Percentiles rank a stretch among this genome's conserved stretches.
These are phyloP conservation scores for Aristolochia fimbriata DNA, from an alignment of 164 flowering plant species.

Conservation along the genomic window DNA sequence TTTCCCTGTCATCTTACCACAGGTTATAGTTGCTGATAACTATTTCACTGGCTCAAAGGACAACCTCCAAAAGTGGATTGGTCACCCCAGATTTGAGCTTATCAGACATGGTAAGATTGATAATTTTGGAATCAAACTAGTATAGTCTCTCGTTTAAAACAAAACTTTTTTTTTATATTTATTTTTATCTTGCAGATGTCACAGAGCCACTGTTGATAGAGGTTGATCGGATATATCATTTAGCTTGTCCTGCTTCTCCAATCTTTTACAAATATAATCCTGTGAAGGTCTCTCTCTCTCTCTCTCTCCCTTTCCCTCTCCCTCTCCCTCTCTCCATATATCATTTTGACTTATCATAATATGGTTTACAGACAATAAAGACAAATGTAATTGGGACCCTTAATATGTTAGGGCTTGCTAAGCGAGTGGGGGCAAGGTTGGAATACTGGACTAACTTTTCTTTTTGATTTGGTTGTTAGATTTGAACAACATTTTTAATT, in stretches of 20 bases:
- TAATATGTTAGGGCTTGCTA: slow-evolving; percentile 98
- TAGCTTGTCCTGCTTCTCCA: slow-evolving; percentile 98
- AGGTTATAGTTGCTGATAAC: slow-evolving; percentile 63
- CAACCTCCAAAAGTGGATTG: slow-evolving; percentile 63
- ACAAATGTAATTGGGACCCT: slow-evolving; percentile 97
- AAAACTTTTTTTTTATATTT: not conserved
- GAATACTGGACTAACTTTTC: slow-evolving; percentile 1
- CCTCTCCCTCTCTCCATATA: no score
- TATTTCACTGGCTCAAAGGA: slow-evolving; percentile 63
- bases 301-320: not conserved
- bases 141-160: not conserved
- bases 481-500: not conserved
- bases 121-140: not conserved
- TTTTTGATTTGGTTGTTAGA: not conserved
- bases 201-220: slow-evolving; percentile 84
- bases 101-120: slow-evolving; percentile 53
- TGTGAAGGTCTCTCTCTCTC: slow-evolving; percentile 40
- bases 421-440: slow-evolving; percentile 95
- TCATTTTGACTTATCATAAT: not conserved
- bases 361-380: slow-evolving; percentile 63
- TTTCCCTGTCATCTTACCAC: not conserved
- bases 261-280: slow-evolving; percentile 91
- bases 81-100: slow-evolving; percentile 77
- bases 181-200: slow-evolving; percentile 39
- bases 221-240: slow-evolving; percentile 90